phyloP scores from a whole-genome alignment of 1,284 basidiomycete species.

The Ceratorhiza oryzae-sativae region DNA sequence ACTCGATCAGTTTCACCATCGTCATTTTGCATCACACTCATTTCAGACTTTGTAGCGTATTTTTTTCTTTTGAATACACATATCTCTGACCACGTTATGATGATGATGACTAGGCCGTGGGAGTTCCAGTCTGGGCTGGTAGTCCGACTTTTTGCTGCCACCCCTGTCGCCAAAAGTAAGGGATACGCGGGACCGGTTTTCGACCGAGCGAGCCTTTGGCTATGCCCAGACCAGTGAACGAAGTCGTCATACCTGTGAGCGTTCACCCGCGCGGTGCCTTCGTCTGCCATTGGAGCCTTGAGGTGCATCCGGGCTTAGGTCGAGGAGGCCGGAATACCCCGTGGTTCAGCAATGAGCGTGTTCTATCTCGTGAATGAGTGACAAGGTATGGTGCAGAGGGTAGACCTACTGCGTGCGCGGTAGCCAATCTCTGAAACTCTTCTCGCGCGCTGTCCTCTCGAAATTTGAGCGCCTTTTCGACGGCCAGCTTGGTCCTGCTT shows the following conservation, averaged over 20 bases:
- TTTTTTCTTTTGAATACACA: slow-evolving; percentile 30
- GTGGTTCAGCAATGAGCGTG: slow-evolving; percentile 46
- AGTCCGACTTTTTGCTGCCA: slow-evolving; percentile 33
- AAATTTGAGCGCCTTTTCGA: slow-evolving; percentile 53
- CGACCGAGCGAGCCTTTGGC: slow-evolving; percentile 49
- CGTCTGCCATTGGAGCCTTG: slow-evolving; percentile 21
- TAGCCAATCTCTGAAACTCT: slow-evolving; percentile 51
- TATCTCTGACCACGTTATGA: background rate
- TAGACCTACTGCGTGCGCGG: slow-evolving; percentile 52
- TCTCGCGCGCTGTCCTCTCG: slow-evolving; percentile 48
- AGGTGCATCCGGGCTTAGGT: background rate
- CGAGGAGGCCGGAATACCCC: slow-evolving; percentile 44
- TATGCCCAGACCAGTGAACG: slow-evolving; percentile 49
- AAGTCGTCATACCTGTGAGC: slow-evolving; percentile 49
- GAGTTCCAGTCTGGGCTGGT: too few relatives aligned
- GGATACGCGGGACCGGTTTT: slow-evolving; percentile 21
- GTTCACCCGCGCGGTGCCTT: slow-evolving; percentile 49
- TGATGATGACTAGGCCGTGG: background rate
- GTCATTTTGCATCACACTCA: slow-evolving; percentile 22
- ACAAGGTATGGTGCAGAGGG: background rate
- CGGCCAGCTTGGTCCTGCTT: slow-evolving; percentile 49
- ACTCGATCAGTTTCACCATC: slow-evolving; percentile 27
- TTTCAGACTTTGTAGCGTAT: slow-evolving; percentile 34
- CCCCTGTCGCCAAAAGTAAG: slow-evolving; percentile 24
- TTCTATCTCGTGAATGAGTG: slow-evolving; percentile 35